Evolutionary conservation across 192 early-diverging fungal genomes (phyloP).

Genomic region (Ambispora gerdemannii): DNA sequence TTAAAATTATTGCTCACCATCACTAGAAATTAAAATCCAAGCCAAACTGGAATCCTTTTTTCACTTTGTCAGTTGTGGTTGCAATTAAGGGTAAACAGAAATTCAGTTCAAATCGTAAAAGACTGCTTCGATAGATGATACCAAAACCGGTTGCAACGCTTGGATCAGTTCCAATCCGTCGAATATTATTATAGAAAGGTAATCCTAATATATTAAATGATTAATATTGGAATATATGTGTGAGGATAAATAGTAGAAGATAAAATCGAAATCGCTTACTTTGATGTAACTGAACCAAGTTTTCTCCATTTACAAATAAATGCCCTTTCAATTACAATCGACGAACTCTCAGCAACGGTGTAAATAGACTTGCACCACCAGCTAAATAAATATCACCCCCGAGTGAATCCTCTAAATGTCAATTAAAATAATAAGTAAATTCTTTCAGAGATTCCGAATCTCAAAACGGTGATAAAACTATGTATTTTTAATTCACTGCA

Average conservation of each 20-base stretch:
- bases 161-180: no score
- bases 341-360: conserved; percentile 72
- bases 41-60: conserved; percentile 81
- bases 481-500: not conserved
- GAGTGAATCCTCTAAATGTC: conserved; percentile 69
- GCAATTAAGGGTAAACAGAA: conserved; percentile 79
- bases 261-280: no score
- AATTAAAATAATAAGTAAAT: not conserved
- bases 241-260: no score
- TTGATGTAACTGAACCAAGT: conserved; percentile 53
- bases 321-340: conserved; percentile 72
- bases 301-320: conserved; percentile 85
- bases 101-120: conserved; percentile 87
- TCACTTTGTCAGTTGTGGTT: conserved; percentile 58
- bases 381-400: conserved; percentile 88
- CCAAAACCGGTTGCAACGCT: conserved; percentile 78
- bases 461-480: no score
- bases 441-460: no score
- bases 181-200: no score
- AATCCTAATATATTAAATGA: no score
- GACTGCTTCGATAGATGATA: conserved; percentile 79
- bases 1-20: no score
- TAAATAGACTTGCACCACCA: conserved; percentile 73
- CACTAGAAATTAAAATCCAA: conserved; percentile 81
- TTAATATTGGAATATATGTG: no score